phyloP scores from a whole-genome alignment of 441 rosid genomes.

The Biscutella laevigata region DNA sequence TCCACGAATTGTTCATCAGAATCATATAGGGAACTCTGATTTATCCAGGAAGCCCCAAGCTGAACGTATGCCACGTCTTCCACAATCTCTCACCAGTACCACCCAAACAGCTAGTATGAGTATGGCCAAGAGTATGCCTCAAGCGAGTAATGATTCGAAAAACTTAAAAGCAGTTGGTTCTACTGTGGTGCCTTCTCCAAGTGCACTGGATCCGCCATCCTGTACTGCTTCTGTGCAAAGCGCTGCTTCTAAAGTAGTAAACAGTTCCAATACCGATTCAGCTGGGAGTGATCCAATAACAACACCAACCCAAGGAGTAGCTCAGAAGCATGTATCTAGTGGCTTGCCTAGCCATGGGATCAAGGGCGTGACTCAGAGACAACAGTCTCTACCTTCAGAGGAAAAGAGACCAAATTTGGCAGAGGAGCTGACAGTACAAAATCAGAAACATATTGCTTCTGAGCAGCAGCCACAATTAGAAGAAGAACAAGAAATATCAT shows the following conservation, averaged over 20 bases:
- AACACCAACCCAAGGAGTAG: constrained; percentile 46
- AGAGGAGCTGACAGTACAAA: constrained; percentile 40
- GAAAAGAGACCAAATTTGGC: constrained; percentile 46
- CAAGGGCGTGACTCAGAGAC: constrained; percentile 41
- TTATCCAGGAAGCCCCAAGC: constrained; percentile 46
- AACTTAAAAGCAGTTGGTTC: constrained; percentile 30
- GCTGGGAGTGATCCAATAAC: constrained; percentile 42
- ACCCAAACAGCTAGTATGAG: constrained; percentile 31
- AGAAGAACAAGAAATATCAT: constrained; percentile 50
- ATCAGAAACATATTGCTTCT: constrained; percentile 48
- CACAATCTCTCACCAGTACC: constrained; percentile 34
- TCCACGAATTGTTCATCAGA: constrained; percentile 62
- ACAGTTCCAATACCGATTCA: constrained; percentile 36
- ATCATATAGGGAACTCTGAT: constrained; percentile 44
- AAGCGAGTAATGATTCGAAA: constrained; percentile 42
- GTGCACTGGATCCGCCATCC: constrained; percentile 42
- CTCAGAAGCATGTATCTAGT: constrained; percentile 55
- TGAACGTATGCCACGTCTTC: constrained; percentile 43
- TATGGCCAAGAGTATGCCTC: constrained; percentile 33
- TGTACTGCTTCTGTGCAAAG: constrained; percentile 35
- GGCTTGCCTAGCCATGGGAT: constrained; percentile 36
- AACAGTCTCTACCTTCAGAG: constrained; percentile 39
- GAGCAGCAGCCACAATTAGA: constrained; percentile 43
- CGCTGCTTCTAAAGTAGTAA: constrained; percentile 36
- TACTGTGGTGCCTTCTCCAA: constrained; percentile 42